phyloP scores from a whole-genome alignment of 805 yeast species.

The Hanseniaspora taiwanica region DNA sequence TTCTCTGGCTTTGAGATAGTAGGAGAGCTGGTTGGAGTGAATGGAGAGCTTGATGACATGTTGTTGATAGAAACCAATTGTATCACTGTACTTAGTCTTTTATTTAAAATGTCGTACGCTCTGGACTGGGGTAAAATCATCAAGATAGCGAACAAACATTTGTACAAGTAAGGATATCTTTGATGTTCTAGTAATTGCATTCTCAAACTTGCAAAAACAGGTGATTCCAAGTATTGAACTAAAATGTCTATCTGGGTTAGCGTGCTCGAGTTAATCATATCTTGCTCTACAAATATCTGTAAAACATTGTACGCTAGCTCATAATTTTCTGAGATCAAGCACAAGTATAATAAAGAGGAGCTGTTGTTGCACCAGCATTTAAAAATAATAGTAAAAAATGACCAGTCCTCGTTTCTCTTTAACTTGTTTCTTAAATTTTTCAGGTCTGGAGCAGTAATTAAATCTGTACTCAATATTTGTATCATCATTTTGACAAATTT shows the following conservation, averaged over 20 bases:
- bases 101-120: constrained; percentile 72
- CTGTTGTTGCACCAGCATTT: constrained; percentile 88
- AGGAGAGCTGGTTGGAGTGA: constrained; percentile 1
- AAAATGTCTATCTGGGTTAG: constrained; percentile 79
- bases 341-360: constrained; percentile 74
- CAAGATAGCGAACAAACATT: constrained; percentile 79
- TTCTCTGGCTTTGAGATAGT: constrained; percentile 1
- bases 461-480: constrained; percentile 74
- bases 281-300: constrained; percentile 68
- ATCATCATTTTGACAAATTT: constrained; percentile 66
- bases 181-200: constrained; percentile 84
- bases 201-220: constrained; percentile 77
- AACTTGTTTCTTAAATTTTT: constrained; percentile 54
- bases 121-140: constrained; percentile 92
- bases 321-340: constrained; percentile 77
- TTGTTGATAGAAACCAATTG: constrained; percentile 16
- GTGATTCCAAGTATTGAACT: constrained; percentile 84
- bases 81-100: constrained; percentile 42
- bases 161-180: constrained; percentile 64
- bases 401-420: constrained; percentile 54
- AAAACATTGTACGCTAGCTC: constrained; percentile 77
- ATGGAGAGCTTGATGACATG: constrained; percentile 7
- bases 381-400: constrained; percentile 62
- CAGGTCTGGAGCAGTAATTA: constrained; percentile 78
- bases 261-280: constrained; percentile 55